Conservation (phyloP, 352 stramenopile genomes). For the Phytopythium boreale region DNA sequence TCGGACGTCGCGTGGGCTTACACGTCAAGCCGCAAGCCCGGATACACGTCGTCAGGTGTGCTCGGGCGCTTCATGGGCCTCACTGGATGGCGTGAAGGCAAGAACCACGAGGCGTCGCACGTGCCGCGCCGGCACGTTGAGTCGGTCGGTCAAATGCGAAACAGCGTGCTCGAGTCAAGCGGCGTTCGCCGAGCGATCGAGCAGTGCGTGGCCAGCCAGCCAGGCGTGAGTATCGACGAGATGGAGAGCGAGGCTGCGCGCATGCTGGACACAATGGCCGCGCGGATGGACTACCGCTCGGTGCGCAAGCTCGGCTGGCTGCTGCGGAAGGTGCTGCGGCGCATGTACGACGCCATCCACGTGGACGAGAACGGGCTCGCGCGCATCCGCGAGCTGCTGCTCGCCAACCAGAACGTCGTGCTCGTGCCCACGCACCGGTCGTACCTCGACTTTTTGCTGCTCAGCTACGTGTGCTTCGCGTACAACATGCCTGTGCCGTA, state of each 20-base stretch:
- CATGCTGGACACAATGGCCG: constrained; percentile 77
- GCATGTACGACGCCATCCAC: constrained; percentile 87
- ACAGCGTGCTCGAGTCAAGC: constrained; percentile 66
- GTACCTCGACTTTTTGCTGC: constrained; percentile 84
- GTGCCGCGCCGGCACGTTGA: constrained; percentile 70
- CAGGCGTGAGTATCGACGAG: constrained; percentile 34
- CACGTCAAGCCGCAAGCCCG: constrained; percentile 83
- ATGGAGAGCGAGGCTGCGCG: constrained; percentile 50
- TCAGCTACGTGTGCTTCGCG: constrained; percentile 87
- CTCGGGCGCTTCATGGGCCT: constrained; percentile 84
- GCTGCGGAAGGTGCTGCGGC: constrained; percentile 76
- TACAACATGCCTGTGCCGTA: constrained; percentile 87
- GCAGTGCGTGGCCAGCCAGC: constrained; percentile 21
- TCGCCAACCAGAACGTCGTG: constrained; percentile 55
- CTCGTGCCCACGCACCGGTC: constrained; percentile 85
- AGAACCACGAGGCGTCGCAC: constrained; percentile 85
- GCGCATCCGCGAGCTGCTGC: constrained; percentile 60
- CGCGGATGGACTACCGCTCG: constrained; percentile 70
- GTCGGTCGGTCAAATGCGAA: constrained; percentile 55
- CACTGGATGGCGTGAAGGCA: constrained; percentile 82
- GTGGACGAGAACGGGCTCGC: constrained; percentile 79
- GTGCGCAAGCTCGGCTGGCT: constrained; percentile 79
- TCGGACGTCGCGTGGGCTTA: constrained; percentile 88
- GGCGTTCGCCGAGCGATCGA: constrained; percentile 57
- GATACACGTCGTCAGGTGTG: constrained; percentile 82